Conservation (phyloP, 2,329 filamentous ascomycete species). For the Pseudocercospora vitis region DNA sequence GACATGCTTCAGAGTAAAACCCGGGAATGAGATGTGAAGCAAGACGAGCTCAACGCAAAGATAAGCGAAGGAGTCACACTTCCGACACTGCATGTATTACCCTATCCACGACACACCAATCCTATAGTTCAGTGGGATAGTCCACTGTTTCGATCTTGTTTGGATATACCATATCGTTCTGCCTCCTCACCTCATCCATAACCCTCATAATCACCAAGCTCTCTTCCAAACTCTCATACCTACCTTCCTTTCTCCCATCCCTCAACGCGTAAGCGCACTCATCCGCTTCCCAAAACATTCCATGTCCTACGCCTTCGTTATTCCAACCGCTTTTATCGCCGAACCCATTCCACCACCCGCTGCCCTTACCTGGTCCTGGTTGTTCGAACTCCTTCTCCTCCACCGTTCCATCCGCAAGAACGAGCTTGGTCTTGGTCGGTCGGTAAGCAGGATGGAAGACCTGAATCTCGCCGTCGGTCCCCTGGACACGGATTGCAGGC, state of each 20-base stretch:
- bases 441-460: slow-evolving; percentile 70
- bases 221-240: slow-evolving; percentile 69
- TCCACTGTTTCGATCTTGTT: slow-evolving; percentile 64
- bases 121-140: slow-evolving; percentile 49
- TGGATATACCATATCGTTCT: slow-evolving; percentile 63
- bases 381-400: slow-evolving; percentile 50
- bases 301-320: slow-evolving; percentile 65
- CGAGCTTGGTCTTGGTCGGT: slow-evolving; percentile 52
- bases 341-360: slow-evolving; percentile 51
- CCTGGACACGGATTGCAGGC: slow-evolving; percentile 76
- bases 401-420: slow-evolving; percentile 46
- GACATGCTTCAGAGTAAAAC: too few relatives aligned
- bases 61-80: background rate
- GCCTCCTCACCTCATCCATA: slow-evolving; percentile 68
- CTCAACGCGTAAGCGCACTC: slow-evolving; percentile 72
- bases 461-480: slow-evolving; percentile 77
- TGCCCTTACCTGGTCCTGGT: slow-evolving; percentile 50
- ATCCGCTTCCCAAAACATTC: slow-evolving; percentile 89
- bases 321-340: slow-evolving; percentile 38
- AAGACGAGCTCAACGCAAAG: background rate
- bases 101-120: background rate
- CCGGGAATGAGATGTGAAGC: too few relatives aligned
- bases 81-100: background rate
- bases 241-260: slow-evolving; percentile 75
- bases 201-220: slow-evolving; percentile 82